A percentile compares a stretch with the other conserved stretches of the same genome.
phyloP scores from a whole-genome alignment of 805 yeast genomes.

The Starmera amethionina region DNA sequence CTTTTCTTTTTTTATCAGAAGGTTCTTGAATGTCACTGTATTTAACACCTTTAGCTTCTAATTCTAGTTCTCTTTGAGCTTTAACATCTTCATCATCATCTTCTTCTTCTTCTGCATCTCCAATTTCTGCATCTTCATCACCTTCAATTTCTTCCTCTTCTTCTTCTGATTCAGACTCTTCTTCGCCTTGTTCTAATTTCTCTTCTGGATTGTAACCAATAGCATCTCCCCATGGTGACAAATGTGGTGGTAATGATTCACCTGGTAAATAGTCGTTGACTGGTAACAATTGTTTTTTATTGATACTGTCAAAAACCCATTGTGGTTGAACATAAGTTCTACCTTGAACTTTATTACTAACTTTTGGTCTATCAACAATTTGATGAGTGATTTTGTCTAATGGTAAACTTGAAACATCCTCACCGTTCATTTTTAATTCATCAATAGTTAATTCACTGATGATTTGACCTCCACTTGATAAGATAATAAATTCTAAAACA shows the following conservation, averaged over 20 bases:
- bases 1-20: constrained; percentile 26
- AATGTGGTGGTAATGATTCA: constrained; percentile 90
- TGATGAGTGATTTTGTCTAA: constrained; percentile 79
- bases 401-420: constrained; percentile 36
- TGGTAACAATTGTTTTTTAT: constrained; percentile 63
- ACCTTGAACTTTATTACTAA: constrained; percentile 70
- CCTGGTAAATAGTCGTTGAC: constrained; percentile 88
- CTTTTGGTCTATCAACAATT: constrained; percentile 84
- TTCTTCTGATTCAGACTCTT: constrained; percentile 38
- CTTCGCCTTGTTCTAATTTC: constrained; percentile 28
- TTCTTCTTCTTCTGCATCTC: constrained; percentile 40
- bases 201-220: constrained; percentile 82
- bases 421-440: constrained; percentile 37
- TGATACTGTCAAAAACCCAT: constrained; percentile 91
- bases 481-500: constrained; percentile 75
- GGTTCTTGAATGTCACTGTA: constrained; percentile 48
- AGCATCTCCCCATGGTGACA: constrained; percentile 98
- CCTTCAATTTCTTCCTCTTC: constrained; percentile 44
- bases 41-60: constrained; percentile 83
- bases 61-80: constrained; percentile 76
- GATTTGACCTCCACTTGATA: constrained; percentile 79
- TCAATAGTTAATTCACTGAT: constrained; percentile 85
- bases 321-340: constrained; percentile 95
- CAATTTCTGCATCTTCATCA: constrained; percentile 44
- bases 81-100: constrained; percentile 46